These are phyloP conservation scores for Neophaeococcomyces aloes DNA, from an alignment of 2,329 filamentous ascomycete genomes.

Conservation along the genomic window DNA sequence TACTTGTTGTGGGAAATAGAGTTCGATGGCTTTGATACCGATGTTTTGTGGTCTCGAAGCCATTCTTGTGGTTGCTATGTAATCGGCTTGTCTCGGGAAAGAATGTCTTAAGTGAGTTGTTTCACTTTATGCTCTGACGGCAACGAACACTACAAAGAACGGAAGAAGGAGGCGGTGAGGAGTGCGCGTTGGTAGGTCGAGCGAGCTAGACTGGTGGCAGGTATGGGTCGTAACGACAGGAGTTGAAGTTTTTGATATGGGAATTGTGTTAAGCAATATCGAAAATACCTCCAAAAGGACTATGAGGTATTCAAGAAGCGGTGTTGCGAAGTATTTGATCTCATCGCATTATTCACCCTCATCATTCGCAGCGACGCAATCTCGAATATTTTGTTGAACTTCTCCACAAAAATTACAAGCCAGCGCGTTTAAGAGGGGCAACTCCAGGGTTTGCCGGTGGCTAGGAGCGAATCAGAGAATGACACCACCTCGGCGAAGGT, in stretches of 20 bases:
- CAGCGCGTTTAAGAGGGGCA: not conserved
- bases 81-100: not conserved
- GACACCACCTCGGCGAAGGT: slow-evolving; percentile 1
- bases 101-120: not conserved
- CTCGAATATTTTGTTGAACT: slow-evolving; percentile 3
- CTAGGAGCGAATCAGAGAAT: not conserved
- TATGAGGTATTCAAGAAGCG: not conserved
- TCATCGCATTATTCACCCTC: not conserved
- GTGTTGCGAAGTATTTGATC: slow-evolving; percentile 1
- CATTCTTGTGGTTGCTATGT: slow-evolving; percentile 38
- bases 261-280: not conserved
- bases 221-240: not conserved
- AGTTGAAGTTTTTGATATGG: not conserved
- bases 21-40: slow-evolving; percentile 86
- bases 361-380: slow-evolving; percentile 2
- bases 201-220: not conserved
- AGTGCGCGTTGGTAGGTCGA: not conserved
- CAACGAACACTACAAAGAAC: not conserved
- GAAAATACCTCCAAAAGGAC: not conserved
- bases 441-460: not conserved
- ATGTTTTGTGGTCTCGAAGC: slow-evolving; percentile 71
- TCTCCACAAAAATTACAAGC: not conserved
- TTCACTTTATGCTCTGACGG: not conserved
- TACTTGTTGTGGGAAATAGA: slow-evolving; percentile 81
- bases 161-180: slow-evolving; percentile 1